Percentiles rank a stretch among this genome's conserved stretches.
Evolutionary conservation across 202 grass and related monocot genomes (phyloP).

Genomic region (Musa balbisiana): DNA sequence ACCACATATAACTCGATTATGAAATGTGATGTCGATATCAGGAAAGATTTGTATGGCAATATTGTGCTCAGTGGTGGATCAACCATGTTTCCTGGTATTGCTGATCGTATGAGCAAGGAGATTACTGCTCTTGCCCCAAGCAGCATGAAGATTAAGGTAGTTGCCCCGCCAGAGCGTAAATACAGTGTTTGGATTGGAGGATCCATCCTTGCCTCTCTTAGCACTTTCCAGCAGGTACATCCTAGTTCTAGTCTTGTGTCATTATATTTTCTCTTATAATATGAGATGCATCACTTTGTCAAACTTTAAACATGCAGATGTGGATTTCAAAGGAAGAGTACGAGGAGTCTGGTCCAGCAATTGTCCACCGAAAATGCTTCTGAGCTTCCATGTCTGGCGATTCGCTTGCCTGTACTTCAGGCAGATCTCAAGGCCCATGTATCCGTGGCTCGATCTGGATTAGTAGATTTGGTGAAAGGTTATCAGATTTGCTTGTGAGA

Average conservation of each 20-base stretch:
- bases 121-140: constrained; percentile 1
- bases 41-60: constrained; percentile 17
- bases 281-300: not conserved
- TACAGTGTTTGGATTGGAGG: constrained; percentile 9
- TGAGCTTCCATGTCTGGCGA: not conserved
- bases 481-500: not conserved
- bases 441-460: not conserved
- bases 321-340: constrained; percentile 15
- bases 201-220: constrained; percentile 10
- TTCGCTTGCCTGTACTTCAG: not conserved
- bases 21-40: constrained; percentile 17
- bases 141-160: constrained; percentile 1
- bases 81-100: constrained; percentile 13
- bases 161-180: constrained; percentile 2
- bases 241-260: not conserved
- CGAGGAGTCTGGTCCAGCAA: constrained; percentile 1
- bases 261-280: no score
- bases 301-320: not conserved
- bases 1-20: constrained; percentile 16
- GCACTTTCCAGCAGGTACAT: constrained; percentile 9
- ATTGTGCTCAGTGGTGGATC: constrained; percentile 14
- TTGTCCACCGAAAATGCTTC: constrained; percentile 7
- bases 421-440: not conserved
- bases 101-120: constrained; percentile 15
- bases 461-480: not conserved